Conservation (phyloP, 768 basidiomycete species). For the Boletus tylopilopsis region DNA sequence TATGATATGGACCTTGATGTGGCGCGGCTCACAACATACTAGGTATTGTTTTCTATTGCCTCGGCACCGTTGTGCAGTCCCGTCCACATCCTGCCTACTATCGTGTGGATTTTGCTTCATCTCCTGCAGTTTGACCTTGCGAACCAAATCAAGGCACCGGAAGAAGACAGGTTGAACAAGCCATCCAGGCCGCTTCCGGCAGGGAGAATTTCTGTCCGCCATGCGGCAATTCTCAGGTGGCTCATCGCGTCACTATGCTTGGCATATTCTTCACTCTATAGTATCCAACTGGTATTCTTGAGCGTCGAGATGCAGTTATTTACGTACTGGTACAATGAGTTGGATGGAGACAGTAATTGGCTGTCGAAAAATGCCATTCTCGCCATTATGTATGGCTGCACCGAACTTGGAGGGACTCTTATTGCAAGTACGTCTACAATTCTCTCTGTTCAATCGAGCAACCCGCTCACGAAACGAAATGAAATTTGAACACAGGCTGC, state of each 20-base stretch:
- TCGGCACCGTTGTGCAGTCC: constrained; percentile 30
- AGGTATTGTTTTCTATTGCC: constrained; percentile 34
- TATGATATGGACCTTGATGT: background rate
- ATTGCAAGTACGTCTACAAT: constrained; percentile 29
- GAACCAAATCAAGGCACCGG: constrained; percentile 40
- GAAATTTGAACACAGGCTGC: too few species aligned
- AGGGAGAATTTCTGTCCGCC: constrained; percentile 35
- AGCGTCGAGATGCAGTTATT: constrained; percentile 34
- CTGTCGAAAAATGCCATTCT: constrained; percentile 37
- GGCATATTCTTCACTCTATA: constrained; percentile 31
- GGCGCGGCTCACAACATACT: background rate
- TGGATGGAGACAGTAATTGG: constrained; percentile 36
- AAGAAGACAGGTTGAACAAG: constrained; percentile 44
- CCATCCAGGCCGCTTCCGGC: constrained; percentile 44
- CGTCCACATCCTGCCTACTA: constrained; percentile 20
- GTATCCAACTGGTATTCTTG: constrained; percentile 28
- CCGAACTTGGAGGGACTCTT: constrained; percentile 38
- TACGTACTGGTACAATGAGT: constrained; percentile 38
- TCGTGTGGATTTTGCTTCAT: constrained; percentile 45
- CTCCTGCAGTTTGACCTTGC: constrained; percentile 42
- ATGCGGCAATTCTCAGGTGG: constrained; percentile 37
- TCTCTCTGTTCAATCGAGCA: background rate
- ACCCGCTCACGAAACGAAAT: background rate
- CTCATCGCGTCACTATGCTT: constrained; percentile 34
- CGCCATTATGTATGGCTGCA: constrained; percentile 35